phyloP scores from a whole-genome alignment of 176 grass and related monocot genomes.

The Thalia dealbata region DNA sequence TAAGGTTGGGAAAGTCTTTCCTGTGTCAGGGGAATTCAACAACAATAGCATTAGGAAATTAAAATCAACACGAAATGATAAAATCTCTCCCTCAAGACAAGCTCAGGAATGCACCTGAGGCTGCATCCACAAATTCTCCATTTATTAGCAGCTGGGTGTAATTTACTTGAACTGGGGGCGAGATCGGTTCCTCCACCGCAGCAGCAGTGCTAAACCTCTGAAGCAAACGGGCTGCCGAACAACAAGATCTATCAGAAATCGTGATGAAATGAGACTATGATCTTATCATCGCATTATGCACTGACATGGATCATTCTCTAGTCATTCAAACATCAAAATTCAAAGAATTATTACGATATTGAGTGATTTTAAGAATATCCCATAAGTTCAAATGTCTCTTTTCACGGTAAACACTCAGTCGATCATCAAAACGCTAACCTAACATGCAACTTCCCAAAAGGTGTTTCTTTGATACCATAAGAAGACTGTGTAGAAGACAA shows the following conservation, averaged over 20 bases:
- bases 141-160: constrained; percentile 76
- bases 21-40: constrained; percentile 15
- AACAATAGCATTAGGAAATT: background rate
- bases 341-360: background rate
- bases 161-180: constrained; percentile 62
- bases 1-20: constrained; percentile 65
- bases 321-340: background rate
- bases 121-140: constrained; percentile 76
- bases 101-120: constrained; percentile 43
- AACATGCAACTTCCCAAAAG: too few relatives aligned
- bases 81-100: background rate
- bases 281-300: background rate
- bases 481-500: too few relatives aligned
- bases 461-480: too few relatives aligned
- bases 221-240: constrained; percentile 29
- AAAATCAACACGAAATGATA: background rate
- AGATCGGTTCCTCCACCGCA: constrained; percentile 46
- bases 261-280: background rate
- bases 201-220: constrained; percentile 37
- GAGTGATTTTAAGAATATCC: background rate
- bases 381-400: background rate
- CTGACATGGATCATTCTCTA: background rate
- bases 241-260: constrained; percentile 33
- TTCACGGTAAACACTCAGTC: too few relatives aligned
- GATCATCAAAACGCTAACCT: too few relatives aligned